A percentile compares a stretch with the other conserved stretches of the same genome.
Evolutionary conservation across 2,329 filamentous ascomycete species (phyloP).

Genomic region (Zopfia rhizophila): DNA sequence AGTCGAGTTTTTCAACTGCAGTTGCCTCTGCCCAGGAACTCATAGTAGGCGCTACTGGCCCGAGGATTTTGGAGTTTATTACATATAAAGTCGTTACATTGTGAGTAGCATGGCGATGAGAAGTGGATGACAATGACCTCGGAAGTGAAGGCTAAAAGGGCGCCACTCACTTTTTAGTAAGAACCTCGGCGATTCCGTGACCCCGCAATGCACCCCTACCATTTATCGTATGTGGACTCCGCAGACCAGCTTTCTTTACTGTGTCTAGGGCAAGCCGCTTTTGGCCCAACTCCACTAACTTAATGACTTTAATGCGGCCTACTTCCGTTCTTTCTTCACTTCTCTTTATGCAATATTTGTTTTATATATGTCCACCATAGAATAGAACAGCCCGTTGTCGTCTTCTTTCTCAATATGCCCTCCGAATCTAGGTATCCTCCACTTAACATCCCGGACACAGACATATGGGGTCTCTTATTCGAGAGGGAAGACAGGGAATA

Average conservation of each 20-base stretch:
- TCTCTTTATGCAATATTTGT: too few species aligned
- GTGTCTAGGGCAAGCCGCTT: too few species aligned
- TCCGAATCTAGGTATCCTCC: conserved; percentile 72
- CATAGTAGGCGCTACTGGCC: conserved; percentile 32
- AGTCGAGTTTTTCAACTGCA: conserved; percentile 58
- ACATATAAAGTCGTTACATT: conserved; percentile 2
- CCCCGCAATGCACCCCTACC: conserved; percentile 13
- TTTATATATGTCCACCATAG: too few species aligned
- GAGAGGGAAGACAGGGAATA: conserved; percentile 73
- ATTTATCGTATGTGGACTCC: conserved; percentile 27
- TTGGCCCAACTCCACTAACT: too few species aligned
- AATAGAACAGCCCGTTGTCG: conserved; percentile 21
- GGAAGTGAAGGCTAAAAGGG: conserved; percentile 20
- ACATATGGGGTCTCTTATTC: conserved; percentile 83
- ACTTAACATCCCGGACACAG: conserved; percentile 76
- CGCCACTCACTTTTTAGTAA: too few species aligned
- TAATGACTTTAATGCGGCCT: too few species aligned
- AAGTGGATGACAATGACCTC: conserved; percentile 27
- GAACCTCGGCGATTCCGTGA: conserved; percentile 32
- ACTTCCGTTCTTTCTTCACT: too few species aligned
- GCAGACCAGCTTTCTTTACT: too few species aligned
- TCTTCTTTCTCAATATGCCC: conserved; percentile 68
- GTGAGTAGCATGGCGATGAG: conserved; percentile 2
- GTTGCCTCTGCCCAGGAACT: conserved; percentile 60
- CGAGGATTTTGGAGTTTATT: too few species aligned